Conservation (phyloP, 2,329 filamentous ascomycete species). For the Penicillium hesseltinei region DNA sequence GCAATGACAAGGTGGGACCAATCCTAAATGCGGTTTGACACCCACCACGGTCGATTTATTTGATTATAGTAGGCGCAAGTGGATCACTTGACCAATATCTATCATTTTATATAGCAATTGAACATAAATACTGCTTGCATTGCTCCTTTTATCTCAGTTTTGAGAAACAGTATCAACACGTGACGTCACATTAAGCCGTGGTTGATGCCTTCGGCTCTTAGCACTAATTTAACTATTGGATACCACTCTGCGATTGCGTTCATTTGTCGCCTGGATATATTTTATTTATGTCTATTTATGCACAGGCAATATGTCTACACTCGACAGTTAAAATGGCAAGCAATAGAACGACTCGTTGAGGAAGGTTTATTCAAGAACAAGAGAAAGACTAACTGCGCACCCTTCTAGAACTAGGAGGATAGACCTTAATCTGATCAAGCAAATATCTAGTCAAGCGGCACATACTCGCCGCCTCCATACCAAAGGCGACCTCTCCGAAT, state of each 20-base stretch:
- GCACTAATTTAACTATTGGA: neutral
- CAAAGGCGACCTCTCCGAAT: slow-evolving; percentile 72
- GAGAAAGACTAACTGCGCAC: neutral
- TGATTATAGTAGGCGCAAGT: neutral
- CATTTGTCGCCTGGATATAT: neutral
- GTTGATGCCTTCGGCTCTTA: neutral
- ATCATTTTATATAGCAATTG: too few relatives aligned
- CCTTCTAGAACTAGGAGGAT: neutral
- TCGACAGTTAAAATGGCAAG: neutral
- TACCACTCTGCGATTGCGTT: neutral
- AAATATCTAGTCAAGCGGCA: slow-evolving; percentile 36
- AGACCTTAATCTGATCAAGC: too few relatives aligned
- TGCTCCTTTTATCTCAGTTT: neutral
- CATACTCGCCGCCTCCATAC: slow-evolving; percentile 81
- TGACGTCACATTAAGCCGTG: neutral
- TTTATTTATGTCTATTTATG: neutral
- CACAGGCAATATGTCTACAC: neutral
- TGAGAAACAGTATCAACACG: neutral
- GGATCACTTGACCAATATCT: too few relatives aligned
- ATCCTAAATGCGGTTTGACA: neutral
- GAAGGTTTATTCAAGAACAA: neutral
- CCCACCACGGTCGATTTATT: too few relatives aligned
- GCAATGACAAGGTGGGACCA: neutral
- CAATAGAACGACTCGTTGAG: neutral
- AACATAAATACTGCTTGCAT: neutral